Percentiles rank a stretch among this genome's conserved stretches.
phyloP scores from a whole-genome alignment of 1,139 yeast genomes.

The Nakaseomyces glabratus region DNA sequence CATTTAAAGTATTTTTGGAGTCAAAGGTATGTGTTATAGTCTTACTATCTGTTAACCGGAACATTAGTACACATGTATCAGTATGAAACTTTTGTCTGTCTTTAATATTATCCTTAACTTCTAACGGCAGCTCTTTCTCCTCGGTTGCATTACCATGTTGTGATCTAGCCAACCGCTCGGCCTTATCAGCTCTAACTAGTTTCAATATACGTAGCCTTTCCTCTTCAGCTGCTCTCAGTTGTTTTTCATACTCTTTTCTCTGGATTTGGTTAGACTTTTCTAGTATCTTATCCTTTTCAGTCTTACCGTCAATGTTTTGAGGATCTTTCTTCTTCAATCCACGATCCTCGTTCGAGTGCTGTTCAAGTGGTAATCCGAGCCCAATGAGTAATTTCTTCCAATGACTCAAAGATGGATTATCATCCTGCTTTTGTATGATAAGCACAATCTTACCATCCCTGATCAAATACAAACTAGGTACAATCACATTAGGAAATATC shows the following conservation, averaged over 20 bases:
- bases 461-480: constrained; percentile 45
- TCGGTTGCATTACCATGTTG: constrained; percentile 7
- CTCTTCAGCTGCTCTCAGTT: constrained; percentile 33
- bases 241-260: constrained; percentile 36
- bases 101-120: constrained; percentile 17
- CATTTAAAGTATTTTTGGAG: constrained; percentile 26
- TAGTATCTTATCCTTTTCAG: constrained; percentile 35
- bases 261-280: constrained; percentile 34
- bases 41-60: constrained; percentile 26
- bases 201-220: constrained; percentile 47
- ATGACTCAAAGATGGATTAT: background rate
- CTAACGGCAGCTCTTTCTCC: constrained; percentile 6
- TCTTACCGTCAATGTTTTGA: constrained; percentile 10
- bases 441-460: constrained; percentile 40
- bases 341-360: too few species aligned
- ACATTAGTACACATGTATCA: constrained; percentile 20
- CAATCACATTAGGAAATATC: constrained; percentile 38
- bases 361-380: too few species aligned
- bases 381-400: constrained; percentile 6
- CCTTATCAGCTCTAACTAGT: constrained; percentile 28
- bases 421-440: constrained; percentile 32
- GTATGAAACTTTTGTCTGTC: constrained; percentile 8
- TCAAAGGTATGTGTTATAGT: constrained; percentile 23
- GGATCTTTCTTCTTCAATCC: too few species aligned
- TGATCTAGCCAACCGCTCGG: constrained; percentile 17